Evolutionary conservation across 2,329 filamentous ascomycete genomes (phyloP).

Genomic region (Venturia oleaginea): DNA sequence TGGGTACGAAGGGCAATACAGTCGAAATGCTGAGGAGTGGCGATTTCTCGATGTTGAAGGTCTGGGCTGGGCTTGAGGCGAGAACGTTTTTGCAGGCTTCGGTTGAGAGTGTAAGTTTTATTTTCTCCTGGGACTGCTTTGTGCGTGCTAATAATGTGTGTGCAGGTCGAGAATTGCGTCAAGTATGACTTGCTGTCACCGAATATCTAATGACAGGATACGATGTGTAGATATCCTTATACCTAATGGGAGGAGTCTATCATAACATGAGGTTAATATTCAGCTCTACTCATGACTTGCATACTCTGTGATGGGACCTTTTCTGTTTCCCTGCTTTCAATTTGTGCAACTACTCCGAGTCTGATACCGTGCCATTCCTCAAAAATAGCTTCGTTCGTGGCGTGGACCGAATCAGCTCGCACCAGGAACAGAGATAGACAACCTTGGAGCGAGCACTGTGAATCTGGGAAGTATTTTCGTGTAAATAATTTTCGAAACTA

Average conservation of each 20-base stretch:
- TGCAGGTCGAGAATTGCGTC: slow-evolving; percentile 73
- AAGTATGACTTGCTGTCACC: slow-evolving; percentile 84
- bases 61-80: slow-evolving; percentile 87
- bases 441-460: too few species aligned
- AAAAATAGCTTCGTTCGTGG: too few species aligned
- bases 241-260: not conserved
- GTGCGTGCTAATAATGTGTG: slow-evolving; percentile 6
- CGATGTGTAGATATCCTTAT: not conserved
- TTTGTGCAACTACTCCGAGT: too few species aligned
- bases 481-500: not conserved
- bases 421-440: too few species aligned
- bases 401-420: too few species aligned
- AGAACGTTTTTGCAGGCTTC: slow-evolving; percentile 83
- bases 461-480: too few species aligned
- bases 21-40: slow-evolving; percentile 42
- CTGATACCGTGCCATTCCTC: too few species aligned
- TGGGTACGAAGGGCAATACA: slow-evolving; percentile 65
- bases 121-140: slow-evolving; percentile 1
- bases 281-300: too few species aligned
- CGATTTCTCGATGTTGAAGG: slow-evolving; percentile 62
- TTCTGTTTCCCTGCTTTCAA: too few species aligned
- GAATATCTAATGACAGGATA: slow-evolving; percentile 53
- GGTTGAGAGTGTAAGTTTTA: slow-evolving; percentile 64
- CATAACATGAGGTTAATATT: too few species aligned
- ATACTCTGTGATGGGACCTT: too few species aligned